These are phyloP conservation scores for Lactarius deliciosus DNA, from an alignment of 768 basidiomycete species.

Conservation along the genomic window DNA sequence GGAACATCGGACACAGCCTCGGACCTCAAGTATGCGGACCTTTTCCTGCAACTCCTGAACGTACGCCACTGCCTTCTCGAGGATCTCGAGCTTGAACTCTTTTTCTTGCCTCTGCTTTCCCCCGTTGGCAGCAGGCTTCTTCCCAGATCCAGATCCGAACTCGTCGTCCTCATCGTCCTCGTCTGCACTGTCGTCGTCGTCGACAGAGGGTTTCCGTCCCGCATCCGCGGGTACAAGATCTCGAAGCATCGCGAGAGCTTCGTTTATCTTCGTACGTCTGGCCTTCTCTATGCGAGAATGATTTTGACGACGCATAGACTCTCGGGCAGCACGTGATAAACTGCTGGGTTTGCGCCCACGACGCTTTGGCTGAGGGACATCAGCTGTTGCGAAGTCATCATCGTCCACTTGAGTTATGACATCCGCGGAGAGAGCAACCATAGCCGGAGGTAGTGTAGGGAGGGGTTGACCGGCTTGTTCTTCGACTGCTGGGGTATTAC, in stretches of 20 bases:
- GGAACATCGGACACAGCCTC: slow-evolving; percentile 18
- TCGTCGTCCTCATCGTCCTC: slow-evolving; percentile 35
- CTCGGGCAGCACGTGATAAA: slow-evolving; percentile 73
- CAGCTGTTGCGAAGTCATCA: slow-evolving; percentile 32
- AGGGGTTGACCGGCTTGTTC: slow-evolving; percentile 14
- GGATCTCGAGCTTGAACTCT: slow-evolving; percentile 31
- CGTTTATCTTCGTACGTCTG: slow-evolving; percentile 93
- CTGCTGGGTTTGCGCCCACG: slow-evolving; percentile 72
- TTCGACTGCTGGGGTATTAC: background rate
- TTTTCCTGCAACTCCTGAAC: slow-evolving; percentile 31
- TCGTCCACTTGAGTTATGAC: slow-evolving; percentile 25
- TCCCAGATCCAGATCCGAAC: slow-evolving; percentile 5
- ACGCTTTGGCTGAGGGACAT: slow-evolving; percentile 48
- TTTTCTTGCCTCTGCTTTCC: slow-evolving; percentile 26
- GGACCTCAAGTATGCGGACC: slow-evolving; percentile 25
- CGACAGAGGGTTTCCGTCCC: slow-evolving; percentile 39
- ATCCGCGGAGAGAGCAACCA: slow-evolving; percentile 10
- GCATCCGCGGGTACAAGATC: slow-evolving; percentile 61
- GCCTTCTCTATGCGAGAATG: slow-evolving; percentile 95
- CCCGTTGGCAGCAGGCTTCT: slow-evolving; percentile 16
- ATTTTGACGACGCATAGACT: slow-evolving; percentile 87
- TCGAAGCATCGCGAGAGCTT: slow-evolving; percentile 75
- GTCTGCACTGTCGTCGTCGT: slow-evolving; percentile 42
- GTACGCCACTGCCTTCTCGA: slow-evolving; percentile 28
- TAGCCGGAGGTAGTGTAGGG: slow-evolving; percentile 30